Conservation (phyloP, 805 yeast genomes). For the Yamadazyma nakazawae region DNA sequence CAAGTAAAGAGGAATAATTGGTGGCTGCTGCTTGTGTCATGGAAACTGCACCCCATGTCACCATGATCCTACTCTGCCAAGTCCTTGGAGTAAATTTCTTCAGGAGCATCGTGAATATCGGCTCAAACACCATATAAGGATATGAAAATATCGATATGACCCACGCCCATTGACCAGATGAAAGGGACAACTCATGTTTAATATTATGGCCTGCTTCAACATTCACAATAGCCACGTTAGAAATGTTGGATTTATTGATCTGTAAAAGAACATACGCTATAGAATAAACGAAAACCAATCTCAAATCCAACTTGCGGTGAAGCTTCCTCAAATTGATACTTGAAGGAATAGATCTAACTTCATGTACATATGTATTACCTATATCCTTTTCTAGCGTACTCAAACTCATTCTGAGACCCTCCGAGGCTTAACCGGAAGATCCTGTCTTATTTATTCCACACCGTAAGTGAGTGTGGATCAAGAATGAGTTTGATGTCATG, state of each 20-base stretch:
- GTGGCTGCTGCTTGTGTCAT: conserved; percentile 13
- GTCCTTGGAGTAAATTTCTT: conserved; percentile 11
- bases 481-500: neutral
- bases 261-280: conserved; percentile 12
- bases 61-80: conserved; percentile 14
- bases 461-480: neutral
- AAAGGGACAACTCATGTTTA: conserved; percentile 7
- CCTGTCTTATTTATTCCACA: neutral
- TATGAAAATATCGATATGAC: conserved; percentile 11
- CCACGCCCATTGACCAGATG: conserved; percentile 16
- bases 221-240: conserved; percentile 14
- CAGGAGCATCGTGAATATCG: conserved; percentile 9
- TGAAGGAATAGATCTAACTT: neutral
- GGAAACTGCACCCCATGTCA: conserved; percentile 13
- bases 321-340: conserved; percentile 1
- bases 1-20: conserved; percentile 10
- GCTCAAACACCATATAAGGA: conserved; percentile 13
- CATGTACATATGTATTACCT: neutral
- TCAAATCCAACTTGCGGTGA: conserved; percentile 11
- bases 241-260: conserved; percentile 14
- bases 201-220: conserved; percentile 13
- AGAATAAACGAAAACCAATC: conserved; percentile 13
- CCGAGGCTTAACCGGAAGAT: neutral
- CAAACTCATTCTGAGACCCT: neutral
- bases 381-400: neutral